Conservation (phyloP, 495 filamentous ascomycete genomes). For the Lasiosphaeris hirsuta region DNA sequence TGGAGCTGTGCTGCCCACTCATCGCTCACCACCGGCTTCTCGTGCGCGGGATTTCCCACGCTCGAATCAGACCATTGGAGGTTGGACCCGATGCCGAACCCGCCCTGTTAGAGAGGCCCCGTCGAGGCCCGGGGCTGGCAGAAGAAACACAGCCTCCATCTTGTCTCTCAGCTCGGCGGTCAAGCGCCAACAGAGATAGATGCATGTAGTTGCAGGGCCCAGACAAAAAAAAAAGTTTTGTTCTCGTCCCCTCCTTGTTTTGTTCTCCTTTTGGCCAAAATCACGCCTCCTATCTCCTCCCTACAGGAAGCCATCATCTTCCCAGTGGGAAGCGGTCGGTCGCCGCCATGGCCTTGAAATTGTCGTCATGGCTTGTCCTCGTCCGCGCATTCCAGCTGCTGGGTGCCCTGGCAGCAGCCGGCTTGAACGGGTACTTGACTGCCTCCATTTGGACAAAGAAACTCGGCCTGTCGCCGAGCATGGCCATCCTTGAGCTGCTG, state of each 20-base stretch:
- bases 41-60: too few relatives aligned
- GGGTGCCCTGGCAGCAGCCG: slow-evolving; percentile 24
- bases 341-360: slow-evolving; percentile 28
- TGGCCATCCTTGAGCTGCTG: slow-evolving; percentile 36
- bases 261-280: not conserved
- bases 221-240: not conserved
- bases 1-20: too few relatives aligned
- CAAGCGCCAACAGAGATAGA: not conserved
- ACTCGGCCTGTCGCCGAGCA: slow-evolving; percentile 25
- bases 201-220: slow-evolving; percentile 4
- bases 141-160: not conserved
- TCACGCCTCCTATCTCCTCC: not conserved
- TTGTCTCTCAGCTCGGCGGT: not conserved
- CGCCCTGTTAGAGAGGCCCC: too few relatives aligned
- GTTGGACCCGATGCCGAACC: too few relatives aligned
- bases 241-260: not conserved
- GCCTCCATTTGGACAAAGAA: slow-evolving; percentile 26
- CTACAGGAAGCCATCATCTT: slow-evolving; percentile 4
- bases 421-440: slow-evolving; percentile 38
- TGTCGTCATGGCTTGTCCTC: slow-evolving; percentile 34
- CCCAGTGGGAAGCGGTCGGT: slow-evolving; percentile 14
- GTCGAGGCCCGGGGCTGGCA: too few relatives aligned
- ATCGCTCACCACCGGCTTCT: too few relatives aligned
- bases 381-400: slow-evolving; percentile 31
- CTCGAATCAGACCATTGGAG: too few relatives aligned